These are phyloP conservation scores for Pythium brachiatum DNA, from an alignment of 352 stramenopile genomes.

Conservation along the genomic window DNA sequence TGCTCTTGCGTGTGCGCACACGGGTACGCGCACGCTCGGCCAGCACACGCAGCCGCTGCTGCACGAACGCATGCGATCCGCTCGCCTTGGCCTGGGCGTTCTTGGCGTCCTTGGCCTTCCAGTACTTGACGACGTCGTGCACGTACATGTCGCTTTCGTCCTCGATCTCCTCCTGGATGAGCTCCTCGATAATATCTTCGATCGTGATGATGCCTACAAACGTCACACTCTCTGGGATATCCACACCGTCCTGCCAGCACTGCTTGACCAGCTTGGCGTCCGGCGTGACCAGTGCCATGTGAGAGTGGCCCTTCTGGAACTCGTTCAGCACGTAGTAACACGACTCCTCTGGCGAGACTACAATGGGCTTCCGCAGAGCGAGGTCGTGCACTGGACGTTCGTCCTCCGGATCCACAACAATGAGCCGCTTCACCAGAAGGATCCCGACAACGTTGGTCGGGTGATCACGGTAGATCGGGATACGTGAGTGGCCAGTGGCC, in stretches of 20 bases:
- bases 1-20: slow-evolving; percentile 31
- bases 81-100: not conserved
- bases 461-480: slow-evolving; percentile 87
- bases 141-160: slow-evolving; percentile 85
- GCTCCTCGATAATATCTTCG: slow-evolving; percentile 90
- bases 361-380: slow-evolving; percentile 72
- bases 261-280: slow-evolving; percentile 48
- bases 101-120: slow-evolving; percentile 30
- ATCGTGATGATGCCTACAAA: slow-evolving; percentile 90
- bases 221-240: slow-evolving; percentile 39
- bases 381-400: slow-evolving; percentile 58
- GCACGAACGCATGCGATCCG: slow-evolving; percentile 4
- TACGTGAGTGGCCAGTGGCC: slow-evolving; percentile 78
- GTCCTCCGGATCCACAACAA: slow-evolving; percentile 85
- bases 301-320: slow-evolving; percentile 87
- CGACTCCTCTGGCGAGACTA: slow-evolving; percentile 73
- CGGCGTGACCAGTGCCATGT: slow-evolving; percentile 81
- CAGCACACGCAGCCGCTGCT: slow-evolving; percentile 39
- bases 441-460: slow-evolving; percentile 81
- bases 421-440: slow-evolving; percentile 87
- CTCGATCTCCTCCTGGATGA: slow-evolving; percentile 90
- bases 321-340: slow-evolving; percentile 90
- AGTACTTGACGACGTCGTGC: slow-evolving; percentile 56
- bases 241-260: slow-evolving; percentile 45
- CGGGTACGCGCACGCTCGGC: slow-evolving; percentile 47